Conservation (phyloP, 768 basidiomycete genomes). For the Pholiota conissans region DNA sequence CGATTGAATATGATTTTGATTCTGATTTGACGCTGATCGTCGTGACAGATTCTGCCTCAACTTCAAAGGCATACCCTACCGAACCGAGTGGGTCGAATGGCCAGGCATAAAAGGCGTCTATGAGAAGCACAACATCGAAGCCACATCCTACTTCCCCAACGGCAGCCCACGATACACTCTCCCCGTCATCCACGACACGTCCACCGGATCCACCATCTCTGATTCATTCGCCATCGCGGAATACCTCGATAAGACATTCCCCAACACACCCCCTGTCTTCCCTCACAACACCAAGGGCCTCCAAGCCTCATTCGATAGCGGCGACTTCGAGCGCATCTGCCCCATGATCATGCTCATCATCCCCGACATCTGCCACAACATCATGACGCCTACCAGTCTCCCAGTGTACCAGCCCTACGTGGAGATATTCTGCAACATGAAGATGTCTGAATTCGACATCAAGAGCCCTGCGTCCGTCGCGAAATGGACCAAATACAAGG, state of each 20-base stretch:
- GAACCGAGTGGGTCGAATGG: background rate
- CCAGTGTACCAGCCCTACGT: background rate
- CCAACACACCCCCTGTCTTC: background rate
- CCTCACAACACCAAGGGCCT: background rate
- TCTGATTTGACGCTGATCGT: background rate
- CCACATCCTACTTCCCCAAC: background rate
- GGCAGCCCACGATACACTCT: background rate
- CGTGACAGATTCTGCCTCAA: conserved; percentile 3
- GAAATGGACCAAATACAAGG: conserved; percentile 28
- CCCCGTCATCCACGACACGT: background rate
- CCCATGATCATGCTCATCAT: background rate
- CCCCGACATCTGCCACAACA: background rate
- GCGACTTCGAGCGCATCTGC: background rate
- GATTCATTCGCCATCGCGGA: background rate
- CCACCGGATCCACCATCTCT: background rate
- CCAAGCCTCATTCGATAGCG: conserved; percentile 14
- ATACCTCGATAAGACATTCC: conserved; percentile 15
- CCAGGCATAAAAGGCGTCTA: background rate
- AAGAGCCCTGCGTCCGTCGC: conserved; percentile 20
- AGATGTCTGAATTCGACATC: background rate
- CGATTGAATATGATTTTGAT: background rate
- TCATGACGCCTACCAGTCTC: background rate
- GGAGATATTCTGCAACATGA: background rate
- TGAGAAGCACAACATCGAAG: background rate
- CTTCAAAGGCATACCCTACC: conserved; percentile 1